A percentile compares a stretch with the other conserved stretches of the same genome.
phyloP scores from a whole-genome alignment of 2,329 filamentous ascomycete genomes.

The Aspergillus hortae region DNA sequence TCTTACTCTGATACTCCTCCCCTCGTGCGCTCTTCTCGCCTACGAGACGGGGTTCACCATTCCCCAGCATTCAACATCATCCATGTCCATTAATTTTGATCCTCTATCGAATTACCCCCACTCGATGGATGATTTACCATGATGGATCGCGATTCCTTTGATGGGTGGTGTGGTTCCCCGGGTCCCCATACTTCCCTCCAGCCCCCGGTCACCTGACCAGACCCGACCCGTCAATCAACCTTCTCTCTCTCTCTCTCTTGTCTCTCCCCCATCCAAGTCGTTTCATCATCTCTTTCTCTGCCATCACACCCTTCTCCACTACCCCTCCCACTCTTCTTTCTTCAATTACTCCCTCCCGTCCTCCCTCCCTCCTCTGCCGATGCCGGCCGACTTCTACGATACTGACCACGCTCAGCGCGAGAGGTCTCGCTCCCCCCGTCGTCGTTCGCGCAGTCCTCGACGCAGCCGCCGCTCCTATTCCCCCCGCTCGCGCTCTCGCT shows the following conservation, averaged over 20 bases:
- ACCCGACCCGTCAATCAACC: not conserved
- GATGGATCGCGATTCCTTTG: not conserved
- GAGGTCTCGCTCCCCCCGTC: constrained; percentile 63
- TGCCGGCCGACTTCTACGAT: constrained; percentile 25
- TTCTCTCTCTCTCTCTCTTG: not conserved
- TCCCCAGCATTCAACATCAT: not conserved
- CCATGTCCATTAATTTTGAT: not conserved
- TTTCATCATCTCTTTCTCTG: not conserved
- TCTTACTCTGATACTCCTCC: not conserved
- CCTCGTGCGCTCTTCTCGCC: not conserved
- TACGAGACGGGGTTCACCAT: no score
- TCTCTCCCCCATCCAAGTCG: not conserved
- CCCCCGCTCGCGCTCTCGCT: constrained; percentile 73
- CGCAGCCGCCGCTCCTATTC: constrained; percentile 75
- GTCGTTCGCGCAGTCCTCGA: constrained; percentile 77
- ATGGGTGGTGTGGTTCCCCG: not conserved
- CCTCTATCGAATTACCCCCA: not conserved
- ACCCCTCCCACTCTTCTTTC: not conserved
- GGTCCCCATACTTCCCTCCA: not conserved
- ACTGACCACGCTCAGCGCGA: constrained; percentile 64
- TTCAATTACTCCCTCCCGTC: not conserved
- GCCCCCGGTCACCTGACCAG: not conserved
- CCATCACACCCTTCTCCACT: not conserved
- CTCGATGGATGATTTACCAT: not conserved
- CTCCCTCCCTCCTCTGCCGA: constrained; percentile 11